A percentile compares a stretch with the other conserved stretches of the same genome.
Evolutionary conservation across 805 yeast genomes (phyloP).

Genomic region (Pichia pseudocactophila): DNA sequence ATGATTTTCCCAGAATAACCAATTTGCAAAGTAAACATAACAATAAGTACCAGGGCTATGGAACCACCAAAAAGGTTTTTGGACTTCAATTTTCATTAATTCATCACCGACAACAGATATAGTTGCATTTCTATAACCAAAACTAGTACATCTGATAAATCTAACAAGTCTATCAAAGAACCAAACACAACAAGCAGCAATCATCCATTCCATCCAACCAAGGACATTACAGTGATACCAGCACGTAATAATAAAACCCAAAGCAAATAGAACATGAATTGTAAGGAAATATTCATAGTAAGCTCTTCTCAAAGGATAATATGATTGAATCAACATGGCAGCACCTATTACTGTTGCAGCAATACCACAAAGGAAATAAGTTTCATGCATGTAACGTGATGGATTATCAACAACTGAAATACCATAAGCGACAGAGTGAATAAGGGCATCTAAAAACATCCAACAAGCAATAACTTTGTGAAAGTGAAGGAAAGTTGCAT

Average conservation of each 20-base stretch:
- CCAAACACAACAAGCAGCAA: constrained; percentile 40
- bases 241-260: constrained; percentile 41
- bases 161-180: constrained; percentile 42
- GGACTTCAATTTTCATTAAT: constrained; percentile 37
- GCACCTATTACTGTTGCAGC: constrained; percentile 36
- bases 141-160: constrained; percentile 21
- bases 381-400: constrained; percentile 3
- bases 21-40: constrained; percentile 45
- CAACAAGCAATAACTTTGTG: constrained; percentile 63
- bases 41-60: constrained; percentile 48
- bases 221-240: constrained; percentile 46
- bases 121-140: constrained; percentile 20
- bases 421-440: constrained; percentile 32
- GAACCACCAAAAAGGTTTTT: constrained; percentile 42
- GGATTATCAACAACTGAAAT: constrained; percentile 8
- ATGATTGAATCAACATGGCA: constrained; percentile 39
- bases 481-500: constrained; percentile 37
- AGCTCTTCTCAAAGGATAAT: constrained; percentile 41
- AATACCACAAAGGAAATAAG: constrained; percentile 26
- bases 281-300: constrained; percentile 54
- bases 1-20: constrained; percentile 60
- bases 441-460: constrained; percentile 30
- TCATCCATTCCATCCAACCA: constrained; percentile 29
- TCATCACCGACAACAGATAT: constrained; percentile 19
- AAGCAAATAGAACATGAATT: constrained; percentile 50